Conservation (phyloP, 2,329 filamentous ascomycete species). For the Sporothrix humicola region DNA sequence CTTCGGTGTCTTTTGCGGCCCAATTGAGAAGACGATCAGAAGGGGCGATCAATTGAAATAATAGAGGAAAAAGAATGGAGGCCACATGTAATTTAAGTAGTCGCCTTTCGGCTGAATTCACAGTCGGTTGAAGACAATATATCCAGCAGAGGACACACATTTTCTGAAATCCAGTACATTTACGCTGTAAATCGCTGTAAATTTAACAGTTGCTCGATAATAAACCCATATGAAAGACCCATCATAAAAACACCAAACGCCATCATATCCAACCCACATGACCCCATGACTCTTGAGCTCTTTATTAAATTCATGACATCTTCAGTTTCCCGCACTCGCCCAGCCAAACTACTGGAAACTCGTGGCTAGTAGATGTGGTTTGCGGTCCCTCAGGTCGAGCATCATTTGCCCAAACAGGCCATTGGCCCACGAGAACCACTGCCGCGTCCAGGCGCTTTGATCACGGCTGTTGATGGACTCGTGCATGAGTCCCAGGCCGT, state of each 20-base stretch:
- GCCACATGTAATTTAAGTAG: background rate
- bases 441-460: constrained; percentile 63
- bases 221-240: background rate
- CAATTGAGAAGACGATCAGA: background rate
- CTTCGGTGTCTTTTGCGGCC: background rate
- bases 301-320: too few relatives aligned
- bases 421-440: constrained; percentile 80
- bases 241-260: constrained; percentile 10
- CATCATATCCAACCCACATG: background rate
- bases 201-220: background rate
- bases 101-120: constrained; percentile 19
- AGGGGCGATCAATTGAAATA: background rate
- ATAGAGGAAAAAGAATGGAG: background rate
- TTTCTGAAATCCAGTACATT: background rate
- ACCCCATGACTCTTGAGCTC: background rate
- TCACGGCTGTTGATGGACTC: constrained; percentile 70
- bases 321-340: too few relatives aligned
- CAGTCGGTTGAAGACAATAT: background rate
- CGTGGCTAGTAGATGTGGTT: constrained; percentile 65
- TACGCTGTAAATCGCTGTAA: background rate
- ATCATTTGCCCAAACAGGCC: constrained; percentile 86
- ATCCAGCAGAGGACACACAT: background rate
- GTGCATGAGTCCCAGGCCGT: constrained; percentile 68
- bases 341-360: constrained; percentile 53
- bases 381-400: constrained; percentile 73